Base-by-base conservation (phyloP, 148 eudicot genomes). In the Rhododendron vialii region DNA sequence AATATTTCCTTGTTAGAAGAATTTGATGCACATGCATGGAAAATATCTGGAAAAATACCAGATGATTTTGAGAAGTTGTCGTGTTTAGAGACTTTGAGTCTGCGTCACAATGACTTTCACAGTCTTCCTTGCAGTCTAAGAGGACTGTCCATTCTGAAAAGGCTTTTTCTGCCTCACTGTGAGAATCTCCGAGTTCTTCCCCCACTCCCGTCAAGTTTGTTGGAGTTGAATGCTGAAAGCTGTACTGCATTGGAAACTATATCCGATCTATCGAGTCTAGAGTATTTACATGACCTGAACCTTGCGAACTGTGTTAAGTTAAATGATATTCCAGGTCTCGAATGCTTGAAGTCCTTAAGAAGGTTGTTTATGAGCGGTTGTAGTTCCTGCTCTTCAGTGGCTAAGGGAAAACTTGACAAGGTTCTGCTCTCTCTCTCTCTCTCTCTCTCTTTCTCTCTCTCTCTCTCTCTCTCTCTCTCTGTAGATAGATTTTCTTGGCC, bases 361-460 rank as follows among this genome's bases (percentile, higher is more conserved):
- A 89, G 90, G 85, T 77, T 94, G 86, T 89, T 84, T 85, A 87
- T 94, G 93, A 85, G 89, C 78, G 93, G 95, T 38, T 94, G 96
- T 78, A 84, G 87, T 85, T 86, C 85, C 43, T 57, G 90, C 84
- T 86, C 91, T 81, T 85, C 88, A 12, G 85, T 57, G 30, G 82
- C 89, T 30, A 87, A 22, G 86, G 80, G 85, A 82, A 84, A 90
- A 89, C 88, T 93, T 76, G 82, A 88, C 71, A 90, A 78, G 93
- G 95, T 93, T 84, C 22, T 50, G 41, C 85, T 88, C 81, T 38
- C 81, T 82, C 78, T 76, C 78, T 50, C 80, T 41, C 82, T 43
- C 13, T 35, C 35, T 20, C 48, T 50, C 78, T 15, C 80, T 41
- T 22, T 22, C 35, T 9, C 17, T 45, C 15, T 28, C 48, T 50